These are phyloP conservation scores for Phytophthora pluvialis DNA, from an alignment of 352 stramenopile genomes.

Conservation along the genomic window DNA sequence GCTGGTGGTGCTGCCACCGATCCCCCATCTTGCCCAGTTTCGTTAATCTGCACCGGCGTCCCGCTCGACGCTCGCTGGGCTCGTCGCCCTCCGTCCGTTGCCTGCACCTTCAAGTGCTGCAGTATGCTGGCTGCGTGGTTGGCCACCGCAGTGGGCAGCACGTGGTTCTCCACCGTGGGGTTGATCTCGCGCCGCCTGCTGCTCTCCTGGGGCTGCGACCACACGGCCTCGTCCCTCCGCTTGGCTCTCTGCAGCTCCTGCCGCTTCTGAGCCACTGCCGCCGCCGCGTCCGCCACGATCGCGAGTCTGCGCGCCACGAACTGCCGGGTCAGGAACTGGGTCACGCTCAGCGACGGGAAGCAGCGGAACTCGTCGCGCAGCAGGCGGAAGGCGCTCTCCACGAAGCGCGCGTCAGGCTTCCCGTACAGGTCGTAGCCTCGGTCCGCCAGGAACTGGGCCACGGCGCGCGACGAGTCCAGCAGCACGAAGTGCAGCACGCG, in stretches of 20 bases:
- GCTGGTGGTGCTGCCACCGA: neutral
- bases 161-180: constrained; percentile 49
- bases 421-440: constrained; percentile 78
- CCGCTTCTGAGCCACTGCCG: constrained; percentile 55
- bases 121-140: constrained; percentile 46
- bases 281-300: constrained; percentile 61
- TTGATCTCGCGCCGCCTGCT: constrained; percentile 21
- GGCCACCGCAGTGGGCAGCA: constrained; percentile 31
- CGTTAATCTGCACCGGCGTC: constrained; percentile 6
- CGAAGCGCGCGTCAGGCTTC: constrained; percentile 81
- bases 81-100: neutral
- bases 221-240: constrained; percentile 60
- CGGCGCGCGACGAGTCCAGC: constrained; percentile 75
- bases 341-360: constrained; percentile 65
- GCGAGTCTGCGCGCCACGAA: constrained; percentile 67
- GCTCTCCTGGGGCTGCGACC: constrained; percentile 48
- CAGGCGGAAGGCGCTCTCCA: constrained; percentile 76
- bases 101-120: constrained; percentile 36
- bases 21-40: neutral
- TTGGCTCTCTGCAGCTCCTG: constrained; percentile 47
- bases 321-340: constrained; percentile 70
- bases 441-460: constrained; percentile 59
- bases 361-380: constrained; percentile 76
- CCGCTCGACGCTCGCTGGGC: constrained; percentile 12
- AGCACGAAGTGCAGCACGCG: constrained; percentile 73